Base-by-base conservation (phyloP, 140 eudicot genomes). In the Eryngium alpinum region DNA sequence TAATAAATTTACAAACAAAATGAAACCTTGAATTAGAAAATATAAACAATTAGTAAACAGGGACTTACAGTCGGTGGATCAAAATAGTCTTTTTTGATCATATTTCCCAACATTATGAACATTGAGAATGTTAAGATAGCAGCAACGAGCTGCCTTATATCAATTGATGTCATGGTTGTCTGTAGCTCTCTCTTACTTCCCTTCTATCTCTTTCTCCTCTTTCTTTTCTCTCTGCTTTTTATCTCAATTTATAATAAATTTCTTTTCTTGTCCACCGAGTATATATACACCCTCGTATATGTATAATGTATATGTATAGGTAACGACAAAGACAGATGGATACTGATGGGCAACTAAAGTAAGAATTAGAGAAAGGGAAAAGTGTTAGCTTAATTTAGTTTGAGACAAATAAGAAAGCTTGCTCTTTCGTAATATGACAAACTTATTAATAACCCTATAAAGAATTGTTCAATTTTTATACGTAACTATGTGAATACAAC, bases 21-120 rank as follows among this genome's bases (percentile, higher is more conserved):
- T 43, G 65, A 50, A 76, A 18, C 9, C 33, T 24, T 49, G 3
- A 51, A 76, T 15, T 16, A 9, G 17, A 27, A 15, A 15, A 28
- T 17, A 16, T 50, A 28, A 76, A 1, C 7, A 49, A 51, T 6
- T 27, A 1, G 14, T 5, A 75, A 75, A 4, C 15, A 49, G 62
- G 34, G 24, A 46, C 79, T 75, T 9, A 88, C 70, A 82, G 90
- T 83, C 74, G 83, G 84, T 2, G 90, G 87, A 86, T 92, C 93
- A 69, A 90, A 88, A 79, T 94, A 96, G 74, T 94, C 98, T 74
- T 87, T 83, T 72, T 88, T 92, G 69, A 94, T 85, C 98, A 94
- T 94, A 78, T 92, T 90, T 0, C 90, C 97, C 19, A 94, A 91
- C 97, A 92, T 94, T 33, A 91, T 5, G 78, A 94, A 94, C 98